Evolutionary conservation across 371 early-diverging fungal species (phyloP), one percentile per base, ranked within the genome.

Genomic region (Actinomortierella wolfii): DNA sequence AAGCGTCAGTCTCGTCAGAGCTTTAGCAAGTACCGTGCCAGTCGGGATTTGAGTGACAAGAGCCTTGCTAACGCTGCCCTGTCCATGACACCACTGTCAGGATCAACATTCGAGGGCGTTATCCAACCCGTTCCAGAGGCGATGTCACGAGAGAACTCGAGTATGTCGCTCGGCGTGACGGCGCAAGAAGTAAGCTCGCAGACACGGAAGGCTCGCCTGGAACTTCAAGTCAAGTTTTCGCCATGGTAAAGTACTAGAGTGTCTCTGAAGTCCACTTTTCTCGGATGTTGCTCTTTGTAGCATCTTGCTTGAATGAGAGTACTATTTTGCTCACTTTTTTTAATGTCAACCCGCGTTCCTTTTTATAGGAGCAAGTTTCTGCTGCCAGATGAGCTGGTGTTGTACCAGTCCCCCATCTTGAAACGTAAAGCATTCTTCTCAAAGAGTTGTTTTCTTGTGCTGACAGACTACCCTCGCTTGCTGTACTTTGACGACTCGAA

Each of bases 391-490:
- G 93, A 93, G 69, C 73, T 86, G 2, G 82, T 91, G 21, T 53
- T 91, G 26, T 80, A 82, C 48, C 79, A 81, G 17, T 84, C 90
- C 1, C 77, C 78, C 20, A 83, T 93, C 2, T 56, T 66, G 45
- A 85, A 85, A 58, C 81, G 88, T 11, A 83, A 84, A 48, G 87
- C 86, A 17, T 67, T 88, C 11, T 82, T 86, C 52, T 78, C 79
- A 4, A 91, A 86, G 58, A 83, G 83, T 29, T 68, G 88, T 15
- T 80, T 83, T 28, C 60, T 93, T 56, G 78, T 91, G 11, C 67
- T 93, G 42, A 91, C 92, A 1, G 89, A 91, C 61, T 60, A 79
- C 26, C 91, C 92, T 23, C 79, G 93, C 7, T 67, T 93, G 23
- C 56, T 87, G 3, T 89, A 91, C 59, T 78, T 86, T 54, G 90